Evolutionary conservation across 768 basidiomycete genomes (phyloP).

Genomic region (Tulasnella sp.): DNA sequence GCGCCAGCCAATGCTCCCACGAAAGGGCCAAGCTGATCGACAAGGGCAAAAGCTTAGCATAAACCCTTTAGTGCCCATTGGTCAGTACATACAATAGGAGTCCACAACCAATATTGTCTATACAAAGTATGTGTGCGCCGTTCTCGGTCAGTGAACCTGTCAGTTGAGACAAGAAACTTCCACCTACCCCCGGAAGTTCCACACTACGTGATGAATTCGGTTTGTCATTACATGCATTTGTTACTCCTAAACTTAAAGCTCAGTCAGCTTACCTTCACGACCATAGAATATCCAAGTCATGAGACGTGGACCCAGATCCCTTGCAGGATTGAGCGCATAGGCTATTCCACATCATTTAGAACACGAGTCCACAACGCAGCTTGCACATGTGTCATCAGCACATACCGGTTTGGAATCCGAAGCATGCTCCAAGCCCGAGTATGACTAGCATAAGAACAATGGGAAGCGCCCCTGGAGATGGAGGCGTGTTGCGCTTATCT

Average conservation of each 20-base stretch:
- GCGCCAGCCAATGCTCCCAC: constrained; percentile 39
- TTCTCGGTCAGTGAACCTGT: too few relatives aligned
- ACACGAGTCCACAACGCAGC: not conserved
- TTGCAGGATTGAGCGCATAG: constrained; percentile 55
- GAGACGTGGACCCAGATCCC: constrained; percentile 57
- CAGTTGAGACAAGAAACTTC: too few relatives aligned
- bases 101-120: constrained; percentile 66
- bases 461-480: constrained; percentile 40
- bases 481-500: constrained; percentile 40
- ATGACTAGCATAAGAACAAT: constrained; percentile 43
- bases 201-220: too few relatives aligned
- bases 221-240: too few relatives aligned
- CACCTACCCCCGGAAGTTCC: too few relatives aligned
- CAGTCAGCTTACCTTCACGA: constrained; percentile 36
- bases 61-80: not conserved
- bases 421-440: constrained; percentile 42
- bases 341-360: constrained; percentile 29
- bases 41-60: not conserved
- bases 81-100: constrained; percentile 26
- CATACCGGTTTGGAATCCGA: constrained; percentile 46
- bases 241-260: too few relatives aligned
- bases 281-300: constrained; percentile 40
- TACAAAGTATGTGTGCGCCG: too few relatives aligned
- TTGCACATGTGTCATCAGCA: constrained; percentile 1
- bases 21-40: constrained; percentile 23